Conservation (phyloP, 139 green algal genomes). For the Chlamydomonas schloesseri region DNA sequence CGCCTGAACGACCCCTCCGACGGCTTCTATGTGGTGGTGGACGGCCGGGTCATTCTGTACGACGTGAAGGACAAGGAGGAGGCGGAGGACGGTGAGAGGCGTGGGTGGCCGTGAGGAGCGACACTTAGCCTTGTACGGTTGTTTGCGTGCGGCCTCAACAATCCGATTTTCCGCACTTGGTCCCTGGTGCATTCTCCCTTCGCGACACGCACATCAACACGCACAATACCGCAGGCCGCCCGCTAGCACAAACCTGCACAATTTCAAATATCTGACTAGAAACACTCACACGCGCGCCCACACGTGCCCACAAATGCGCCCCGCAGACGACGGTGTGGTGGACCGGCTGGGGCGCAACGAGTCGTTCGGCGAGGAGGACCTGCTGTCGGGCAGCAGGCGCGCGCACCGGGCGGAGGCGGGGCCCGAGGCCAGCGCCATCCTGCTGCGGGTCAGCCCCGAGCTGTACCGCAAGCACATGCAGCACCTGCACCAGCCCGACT, state of each 20-base stretch:
- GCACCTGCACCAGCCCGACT: slow-evolving; percentile 43
- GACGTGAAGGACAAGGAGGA: slow-evolving; percentile 40
- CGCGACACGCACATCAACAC: too few species aligned
- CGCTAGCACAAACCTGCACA: too few species aligned
- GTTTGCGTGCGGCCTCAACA: too few species aligned
- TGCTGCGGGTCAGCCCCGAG: slow-evolving; percentile 26
- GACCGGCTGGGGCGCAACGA: not conserved
- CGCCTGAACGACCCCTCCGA: slow-evolving; percentile 15
- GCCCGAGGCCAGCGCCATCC: not conserved
- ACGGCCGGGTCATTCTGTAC: slow-evolving; percentile 16
- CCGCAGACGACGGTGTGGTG: slow-evolving; percentile 36
- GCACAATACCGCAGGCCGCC: too few species aligned
- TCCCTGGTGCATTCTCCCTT: too few species aligned
- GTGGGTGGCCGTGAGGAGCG: too few species aligned
- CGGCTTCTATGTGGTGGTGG: slow-evolving; percentile 40
- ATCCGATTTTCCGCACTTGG: too few species aligned
- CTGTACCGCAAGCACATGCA: slow-evolving; percentile 44
- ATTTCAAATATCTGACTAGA: too few species aligned
- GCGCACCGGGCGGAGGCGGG: slow-evolving; percentile 33
- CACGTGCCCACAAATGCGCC: not conserved
- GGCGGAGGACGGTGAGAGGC: slow-evolving; percentile 6
- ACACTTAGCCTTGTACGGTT: too few species aligned
- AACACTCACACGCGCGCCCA: not conserved
- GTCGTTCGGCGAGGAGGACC: slow-evolving; percentile 48
- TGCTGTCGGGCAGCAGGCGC: slow-evolving; percentile 27